phyloP scores from a whole-genome alignment of 805 yeast genomes.

The Kluyveromyces nonfermentans region DNA sequence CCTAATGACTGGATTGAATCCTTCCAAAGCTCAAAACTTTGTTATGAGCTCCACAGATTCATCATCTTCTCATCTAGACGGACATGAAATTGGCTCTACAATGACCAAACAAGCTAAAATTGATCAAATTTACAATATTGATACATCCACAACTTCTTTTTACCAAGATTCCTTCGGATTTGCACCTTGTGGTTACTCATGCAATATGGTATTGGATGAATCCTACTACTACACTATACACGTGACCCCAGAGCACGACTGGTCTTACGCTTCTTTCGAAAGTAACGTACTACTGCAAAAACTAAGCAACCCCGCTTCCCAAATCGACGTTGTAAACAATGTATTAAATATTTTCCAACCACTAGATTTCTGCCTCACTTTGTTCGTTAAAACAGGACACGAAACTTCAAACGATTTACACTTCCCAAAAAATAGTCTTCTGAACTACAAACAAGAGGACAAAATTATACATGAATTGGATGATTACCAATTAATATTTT shows the following conservation, averaged over 20 bases:
- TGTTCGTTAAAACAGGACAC: conserved; percentile 32
- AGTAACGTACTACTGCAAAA: conserved; percentile 57
- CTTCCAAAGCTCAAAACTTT: conserved; percentile 48
- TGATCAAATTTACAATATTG: conserved; percentile 44
- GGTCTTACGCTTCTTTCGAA: conserved; percentile 96
- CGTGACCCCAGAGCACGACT: conserved; percentile 87
- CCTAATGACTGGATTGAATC: conserved; percentile 78
- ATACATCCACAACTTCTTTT: conserved; percentile 24
- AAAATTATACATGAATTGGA: conserved; percentile 64
- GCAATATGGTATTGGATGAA: conserved; percentile 63
- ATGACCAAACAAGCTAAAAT: conserved; percentile 58
- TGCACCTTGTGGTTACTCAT: conserved; percentile 90
- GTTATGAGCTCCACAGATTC: conserved; percentile 27
- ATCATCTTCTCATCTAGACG: conserved; percentile 33
- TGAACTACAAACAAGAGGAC: conserved; percentile 54
- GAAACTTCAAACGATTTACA: conserved; percentile 14
- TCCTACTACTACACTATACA: conserved; percentile 76
- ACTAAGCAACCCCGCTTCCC: conserved; percentile 31
- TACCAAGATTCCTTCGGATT: conserved; percentile 83
- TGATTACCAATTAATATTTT: conserved; percentile 62
- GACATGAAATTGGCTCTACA: conserved; percentile 68
- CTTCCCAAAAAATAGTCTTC: not conserved
- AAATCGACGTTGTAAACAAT: conserved; percentile 46
- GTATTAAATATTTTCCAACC: conserved; percentile 66
- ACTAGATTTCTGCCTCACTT: conserved; percentile 56